Conservation (phyloP, 164 flowering plant genomes). For the Tinospora cordifolia region DNA sequence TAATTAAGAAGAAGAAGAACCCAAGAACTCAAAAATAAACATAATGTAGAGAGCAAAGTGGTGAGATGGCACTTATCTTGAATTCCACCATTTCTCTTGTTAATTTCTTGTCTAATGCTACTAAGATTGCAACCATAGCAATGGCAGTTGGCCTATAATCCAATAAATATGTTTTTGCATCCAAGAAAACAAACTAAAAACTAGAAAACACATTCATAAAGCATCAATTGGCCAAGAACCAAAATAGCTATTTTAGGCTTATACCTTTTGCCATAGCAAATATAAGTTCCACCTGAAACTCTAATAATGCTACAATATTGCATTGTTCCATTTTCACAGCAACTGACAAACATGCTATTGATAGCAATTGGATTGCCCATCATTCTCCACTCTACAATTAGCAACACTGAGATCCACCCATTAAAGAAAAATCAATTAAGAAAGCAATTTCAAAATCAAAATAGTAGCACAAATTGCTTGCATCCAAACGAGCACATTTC, state of each 20-base stretch:
- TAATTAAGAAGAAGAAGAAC: neutral
- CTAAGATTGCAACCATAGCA: conserved; percentile 59
- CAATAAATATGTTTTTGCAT: conserved; percentile 36
- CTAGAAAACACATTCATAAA: neutral
- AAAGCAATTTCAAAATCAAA: neutral
- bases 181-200: conserved; percentile 7
- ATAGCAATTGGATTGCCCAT: too few species aligned
- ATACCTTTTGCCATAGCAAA: conserved; percentile 43
- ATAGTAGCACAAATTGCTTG: conserved; percentile 10
- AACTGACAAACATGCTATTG: too few species aligned
- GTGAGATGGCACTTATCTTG: conserved; percentile 31
- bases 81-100: conserved; percentile 36
- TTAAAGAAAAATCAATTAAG: neutral
- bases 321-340: too few species aligned
- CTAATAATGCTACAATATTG: too few species aligned
- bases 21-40: conserved; percentile 17
- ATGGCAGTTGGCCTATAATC: conserved; percentile 51
- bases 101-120: conserved; percentile 32
- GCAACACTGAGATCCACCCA: neutral
- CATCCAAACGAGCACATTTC: too few species aligned
- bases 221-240: neutral
- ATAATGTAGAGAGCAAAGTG: conserved; percentile 22
- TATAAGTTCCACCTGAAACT: conserved; percentile 23
- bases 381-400: conserved; percentile 39
- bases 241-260: neutral